Evolutionary conservation across 1,284 basidiomycete genomes (phyloP), one percentile per base, ranked within the genome.

Genomic region (Malassezia caprae): DNA sequence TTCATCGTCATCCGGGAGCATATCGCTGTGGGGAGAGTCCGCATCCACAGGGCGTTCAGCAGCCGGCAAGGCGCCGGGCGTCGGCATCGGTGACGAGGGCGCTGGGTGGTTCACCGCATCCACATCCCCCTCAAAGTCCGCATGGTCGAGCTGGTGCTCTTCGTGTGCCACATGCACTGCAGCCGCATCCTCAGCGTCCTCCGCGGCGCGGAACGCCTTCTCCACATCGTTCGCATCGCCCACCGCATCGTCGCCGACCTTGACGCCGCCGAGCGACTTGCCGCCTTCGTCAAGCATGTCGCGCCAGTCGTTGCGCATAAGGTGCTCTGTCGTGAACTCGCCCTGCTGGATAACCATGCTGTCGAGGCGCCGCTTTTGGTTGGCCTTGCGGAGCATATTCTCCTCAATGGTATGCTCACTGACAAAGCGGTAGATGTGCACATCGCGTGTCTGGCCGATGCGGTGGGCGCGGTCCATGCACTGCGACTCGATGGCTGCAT

Each of bases 361-460:
- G 75, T 96, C 90, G 49, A 96, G 78, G 15, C 85, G 82, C 43
- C 91, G 84, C 75, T 96, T 96, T 77, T 96, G 90, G 65, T 96
- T 91, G 13, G 91, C 91, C 76, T 94, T 96, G 57, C 86, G 84
- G 32, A 96, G 81, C 82, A 96, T 89, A 56, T 90, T 90, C 76
- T 96, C 91, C 76, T 96, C 93, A 44, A 96, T 89, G 0, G 91
- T 94, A 76, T 89, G 83, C 62, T 84, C 80, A 4, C 88, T 91
- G 43, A 96, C 85, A 75, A 96, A 91, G 6, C 91, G 86, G 76
- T 94, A 96, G 65, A 96, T 93, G 73, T 96, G 88, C 10, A 96
- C 93, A 67, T 96, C 90, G 24, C 91, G 84, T 47, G 91, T 94
- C 75, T 96, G 91, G 8, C 91, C 91, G 64, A 96, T 96, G 7